Base-by-base conservation (phyloP, 2,329 filamentous ascomycete genomes). In the Fonsecaea nubica region DNA sequence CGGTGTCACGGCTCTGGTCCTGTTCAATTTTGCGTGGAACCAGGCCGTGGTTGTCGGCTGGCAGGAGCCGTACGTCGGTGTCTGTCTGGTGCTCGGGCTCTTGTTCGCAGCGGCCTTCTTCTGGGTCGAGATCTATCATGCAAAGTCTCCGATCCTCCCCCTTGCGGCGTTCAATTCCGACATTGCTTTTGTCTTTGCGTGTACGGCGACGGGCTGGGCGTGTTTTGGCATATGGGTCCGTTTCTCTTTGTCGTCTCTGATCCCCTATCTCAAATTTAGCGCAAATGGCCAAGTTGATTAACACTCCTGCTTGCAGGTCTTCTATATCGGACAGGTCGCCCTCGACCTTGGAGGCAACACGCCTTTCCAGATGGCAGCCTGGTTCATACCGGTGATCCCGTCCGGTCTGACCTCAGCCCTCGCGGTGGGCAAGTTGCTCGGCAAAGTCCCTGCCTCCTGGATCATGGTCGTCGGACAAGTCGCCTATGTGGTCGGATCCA, bases 1-100 rank as follows among this genome's bases (percentile, higher is more conserved):
- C 0, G 87, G 88, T 1, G 80, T 90, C 18, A 78, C 80, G 0
- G 83, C 83, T 0, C 77, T 91, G 32, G 80, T 89, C 0, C 78
- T 91, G 18, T 82, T 90, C 76, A 90, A 89, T 74, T 86, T 90
- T 70, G 85, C 87, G 0, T 90, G 87, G 86, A 90, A 89, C 66
- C 87, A 90, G 73, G 87, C 85, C 0, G 83, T 86, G 0, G 79
- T 86, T 0, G 84, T 82, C 1, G 86, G 87, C 1, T 90, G 88
- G 88, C 70, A 77, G 1, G 78, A 80, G 7, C 79, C 85, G 0
- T 87, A 87, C 62, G 80, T 88, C n/a, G 84, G 85, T 65, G 77
- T 84, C 0, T 77, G 85, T 0, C 78, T 91, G 0, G 83, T 90
- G 38, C 66, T 89, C 1, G 87, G 88, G 0, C 63, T 86, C 1